Conservation (phyloP, 352 stramenopile genomes). For the Pythium volutum region DNA sequence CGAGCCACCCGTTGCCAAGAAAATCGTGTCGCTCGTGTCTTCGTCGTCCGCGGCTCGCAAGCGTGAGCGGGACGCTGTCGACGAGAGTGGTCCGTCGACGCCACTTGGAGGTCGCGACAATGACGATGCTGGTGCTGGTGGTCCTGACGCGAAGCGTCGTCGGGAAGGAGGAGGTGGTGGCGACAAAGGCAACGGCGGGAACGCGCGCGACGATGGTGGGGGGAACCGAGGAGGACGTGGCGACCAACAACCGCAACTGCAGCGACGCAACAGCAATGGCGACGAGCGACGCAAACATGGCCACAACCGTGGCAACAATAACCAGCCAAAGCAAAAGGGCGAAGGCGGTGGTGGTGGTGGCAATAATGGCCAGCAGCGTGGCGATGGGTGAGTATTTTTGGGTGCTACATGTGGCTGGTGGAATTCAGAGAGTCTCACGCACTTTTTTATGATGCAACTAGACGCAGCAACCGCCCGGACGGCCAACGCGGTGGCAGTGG, state of each 20-base stretch:
- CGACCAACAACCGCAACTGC: slow-evolving; percentile 13
- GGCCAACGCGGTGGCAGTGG: slow-evolving; percentile 7
- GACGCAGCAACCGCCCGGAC: slow-evolving; percentile 42
- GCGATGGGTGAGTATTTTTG: slow-evolving; percentile 44
- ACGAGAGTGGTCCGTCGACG: slow-evolving; percentile 3
- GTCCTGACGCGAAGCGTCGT: slow-evolving; percentile 43
- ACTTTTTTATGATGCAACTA: slow-evolving; percentile 2
- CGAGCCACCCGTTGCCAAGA: slow-evolving; percentile 28
- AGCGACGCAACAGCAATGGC: slow-evolving; percentile 28
- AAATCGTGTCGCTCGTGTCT: slow-evolving; percentile 77
- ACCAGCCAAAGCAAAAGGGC: slow-evolving; percentile 34
- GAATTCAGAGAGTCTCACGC: neutral
- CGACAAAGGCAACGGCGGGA: slow-evolving; percentile 14
- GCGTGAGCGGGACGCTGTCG: slow-evolving; percentile 49
- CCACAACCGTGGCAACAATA: slow-evolving; percentile 18
- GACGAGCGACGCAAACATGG: slow-evolving; percentile 52
- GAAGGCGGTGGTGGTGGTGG: slow-evolving; percentile 12
- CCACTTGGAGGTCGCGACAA: neutral
- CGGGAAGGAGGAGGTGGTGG: slow-evolving; percentile 29
- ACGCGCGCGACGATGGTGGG: slow-evolving; percentile 11
- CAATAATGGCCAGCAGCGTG: slow-evolving; percentile 34
- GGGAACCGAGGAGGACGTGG: slow-evolving; percentile 8
- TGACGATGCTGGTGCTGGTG: slow-evolving; percentile 8
- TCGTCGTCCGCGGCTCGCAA: slow-evolving; percentile 47
- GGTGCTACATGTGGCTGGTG: neutral